Evolutionary conservation across 1,284 basidiomycete genomes (phyloP).

Genomic region (Ustilago cynodontis): DNA sequence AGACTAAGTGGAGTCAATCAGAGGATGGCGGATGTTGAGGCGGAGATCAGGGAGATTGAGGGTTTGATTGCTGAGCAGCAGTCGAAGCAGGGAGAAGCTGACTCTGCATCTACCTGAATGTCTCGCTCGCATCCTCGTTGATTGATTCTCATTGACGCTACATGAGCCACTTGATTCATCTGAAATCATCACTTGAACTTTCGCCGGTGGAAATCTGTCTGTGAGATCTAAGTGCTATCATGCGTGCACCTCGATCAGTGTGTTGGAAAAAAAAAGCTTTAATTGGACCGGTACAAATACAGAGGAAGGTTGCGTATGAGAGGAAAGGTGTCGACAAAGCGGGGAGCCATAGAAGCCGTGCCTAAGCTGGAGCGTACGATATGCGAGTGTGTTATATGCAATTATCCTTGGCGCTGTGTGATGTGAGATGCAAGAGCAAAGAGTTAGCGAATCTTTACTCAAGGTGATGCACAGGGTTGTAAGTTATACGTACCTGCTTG

Average conservation of each 20-base stretch:
- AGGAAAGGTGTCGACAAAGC: neutral
- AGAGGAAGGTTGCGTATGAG: neutral
- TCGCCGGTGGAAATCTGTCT: neutral
- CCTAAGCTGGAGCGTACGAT: neutral
- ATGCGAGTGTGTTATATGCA: neutral
- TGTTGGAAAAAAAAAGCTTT: neutral
- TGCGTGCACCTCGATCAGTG: neutral
- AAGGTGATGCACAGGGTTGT: neutral
- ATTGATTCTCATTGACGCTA: no score
- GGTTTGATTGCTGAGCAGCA: slow-evolving; percentile 19
- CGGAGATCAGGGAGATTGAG: slow-evolving; percentile 48
- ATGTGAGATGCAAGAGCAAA: neutral
- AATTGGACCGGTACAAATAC: slow-evolving; percentile 32
- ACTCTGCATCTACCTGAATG: neutral
- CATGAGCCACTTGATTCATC: neutral
- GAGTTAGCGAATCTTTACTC: neutral
- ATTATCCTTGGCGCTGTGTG: slow-evolving; percentile 24
- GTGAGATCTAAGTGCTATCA: neutral
- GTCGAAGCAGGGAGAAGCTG: slow-evolving; percentile 12
- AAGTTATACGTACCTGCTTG: slow-evolving; percentile 82
- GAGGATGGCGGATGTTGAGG: slow-evolving; percentile 39
- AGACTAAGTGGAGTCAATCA: slow-evolving; percentile 38
- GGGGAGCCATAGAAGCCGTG: neutral
- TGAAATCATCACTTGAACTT: neutral
- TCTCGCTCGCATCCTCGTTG: neutral